These are phyloP conservation scores for Leptographium lundbergii DNA, from an alignment of 2,329 filamentous ascomycete genomes.

Conservation along the genomic window DNA sequence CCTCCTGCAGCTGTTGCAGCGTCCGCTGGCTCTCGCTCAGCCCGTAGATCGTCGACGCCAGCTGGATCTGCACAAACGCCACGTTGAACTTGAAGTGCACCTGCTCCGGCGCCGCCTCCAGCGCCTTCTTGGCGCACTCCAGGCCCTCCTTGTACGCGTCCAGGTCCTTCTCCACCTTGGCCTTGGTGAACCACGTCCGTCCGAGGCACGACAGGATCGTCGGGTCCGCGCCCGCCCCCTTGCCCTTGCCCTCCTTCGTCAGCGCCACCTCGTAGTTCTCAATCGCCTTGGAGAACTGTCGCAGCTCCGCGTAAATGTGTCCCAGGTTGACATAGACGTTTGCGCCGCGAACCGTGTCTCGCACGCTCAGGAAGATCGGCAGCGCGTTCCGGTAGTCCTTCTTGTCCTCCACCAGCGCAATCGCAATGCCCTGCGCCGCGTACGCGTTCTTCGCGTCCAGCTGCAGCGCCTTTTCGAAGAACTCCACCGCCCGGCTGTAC, in stretches of 20 bases:
- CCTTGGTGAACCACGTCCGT: slow-evolving; percentile 75
- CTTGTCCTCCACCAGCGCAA: slow-evolving; percentile 86
- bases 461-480: slow-evolving; percentile 93
- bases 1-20: slow-evolving; percentile 67
- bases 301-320: slow-evolving; percentile 81
- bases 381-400: slow-evolving; percentile 76
- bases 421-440: slow-evolving; percentile 89
- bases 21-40: slow-evolving; percentile 67
- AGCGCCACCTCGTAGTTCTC: slow-evolving; percentile 88
- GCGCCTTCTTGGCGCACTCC: slow-evolving; percentile 55
- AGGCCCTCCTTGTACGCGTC: slow-evolving; percentile 45
- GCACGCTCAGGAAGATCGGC: slow-evolving; percentile 78
- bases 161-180: slow-evolving; percentile 47
- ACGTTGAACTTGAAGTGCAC: slow-evolving; percentile 95
- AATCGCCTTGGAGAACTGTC: slow-evolving; percentile 82
- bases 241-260: slow-evolving; percentile 63
- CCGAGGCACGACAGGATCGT: slow-evolving; percentile 76
- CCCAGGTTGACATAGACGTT: slow-evolving; percentile 88
- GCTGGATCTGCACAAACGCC: slow-evolving; percentile 91
- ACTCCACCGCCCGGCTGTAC: slow-evolving; percentile 89
- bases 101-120: slow-evolving; percentile 68
- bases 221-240: slow-evolving; percentile 58
- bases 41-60: slow-evolving; percentile 67
- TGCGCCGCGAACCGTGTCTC: slow-evolving; percentile 78
- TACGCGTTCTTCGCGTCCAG: slow-evolving; percentile 94